Base-by-base conservation (phyloP, 2,329 filamentous ascomycete species). In the Pseudocercospora cruenta region DNA sequence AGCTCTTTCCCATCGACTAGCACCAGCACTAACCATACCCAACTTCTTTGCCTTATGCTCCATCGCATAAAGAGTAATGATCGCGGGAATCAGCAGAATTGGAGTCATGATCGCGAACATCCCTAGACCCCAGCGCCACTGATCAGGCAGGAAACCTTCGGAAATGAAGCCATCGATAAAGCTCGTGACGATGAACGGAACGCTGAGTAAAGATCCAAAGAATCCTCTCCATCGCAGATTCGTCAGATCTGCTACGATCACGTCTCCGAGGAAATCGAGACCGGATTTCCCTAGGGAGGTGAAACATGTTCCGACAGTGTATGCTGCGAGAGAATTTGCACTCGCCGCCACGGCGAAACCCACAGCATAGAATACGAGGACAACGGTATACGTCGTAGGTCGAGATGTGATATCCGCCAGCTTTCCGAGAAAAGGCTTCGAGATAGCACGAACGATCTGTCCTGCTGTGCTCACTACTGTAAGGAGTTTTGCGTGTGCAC, bases 131-230 rank as follows among this genome's bases (percentile, higher is more conserved):
- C 72, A 73, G 7, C 72, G 63, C 72, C 72, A 74, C 49, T 80
- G 70, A 24, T 80, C 78, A 4, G 71, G 69, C 6, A 75, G 68
- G 45, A 81, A 80, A 19, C 68, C 77, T 5, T 81, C 77, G 3
- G 76, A 76, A 19, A 83, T 82, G 70, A 81, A 81, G 1, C 80
- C 81, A 26, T 80, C 80, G 69, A 82, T 67, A 21, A 78, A 78
- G 0, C 78, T 75, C 0, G 80, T 83, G 39, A 83, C 70, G 26
- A 81, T 68, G 64, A 82, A 82, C 0, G 75, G 75, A 5, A 66
- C 58, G 7, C 59, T 66, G 1, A 74, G 65, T 60, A 73, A 62
- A 3, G 57, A 70, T 45, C 67, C 63, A 47, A 64, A 73, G 63
- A 77, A 76, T 12, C 69, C 75, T 26, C 75, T 72, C 75, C 75